These are phyloP conservation scores for Vaccinium vitisidaea DNA, from an alignment of 148 eudicot species.

Conservation along the genomic window DNA sequence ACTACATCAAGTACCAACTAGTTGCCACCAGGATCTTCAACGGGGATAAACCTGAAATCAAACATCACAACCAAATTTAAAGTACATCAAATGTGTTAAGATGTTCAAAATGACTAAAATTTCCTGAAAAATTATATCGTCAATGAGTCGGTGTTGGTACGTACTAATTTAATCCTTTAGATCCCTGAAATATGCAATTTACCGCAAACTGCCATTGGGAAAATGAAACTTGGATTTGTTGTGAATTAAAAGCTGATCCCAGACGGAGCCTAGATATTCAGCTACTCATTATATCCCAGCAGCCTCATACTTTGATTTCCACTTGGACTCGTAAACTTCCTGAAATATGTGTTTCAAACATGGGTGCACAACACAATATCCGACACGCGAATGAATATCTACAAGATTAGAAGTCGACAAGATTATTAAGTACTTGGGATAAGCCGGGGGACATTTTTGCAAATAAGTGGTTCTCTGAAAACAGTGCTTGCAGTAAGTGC, in stretches of 20 bases:
- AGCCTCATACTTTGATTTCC: conserved; percentile 63
- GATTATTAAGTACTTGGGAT: no score
- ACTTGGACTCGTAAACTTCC: conserved; percentile 66
- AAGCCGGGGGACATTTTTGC: no score
- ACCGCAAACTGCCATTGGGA: background rate
- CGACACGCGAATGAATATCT: background rate
- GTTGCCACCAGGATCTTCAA: no score
- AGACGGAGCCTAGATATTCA: background rate
- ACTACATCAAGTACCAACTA: no score
- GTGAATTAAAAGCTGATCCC: background rate
- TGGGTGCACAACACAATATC: background rate
- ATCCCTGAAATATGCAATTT: background rate
- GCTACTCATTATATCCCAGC: conserved; percentile 64
- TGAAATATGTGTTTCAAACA: conserved; percentile 41
- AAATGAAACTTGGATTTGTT: background rate
- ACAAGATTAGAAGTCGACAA: background rate
- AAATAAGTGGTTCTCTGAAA: no score
- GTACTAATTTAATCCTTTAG: conserved; percentile 29
- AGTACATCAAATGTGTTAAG: no score
- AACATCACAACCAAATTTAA: no score
- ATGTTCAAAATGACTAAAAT: no score
- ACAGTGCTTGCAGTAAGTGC: no score
- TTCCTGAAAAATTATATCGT: conserved; percentile 36
- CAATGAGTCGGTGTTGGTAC: conserved; percentile 83
- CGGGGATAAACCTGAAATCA: no score